These are phyloP conservation scores for Blastocystis hominis DNA, from an alignment of 352 stramenopile genomes.

Conservation along the genomic window DNA sequence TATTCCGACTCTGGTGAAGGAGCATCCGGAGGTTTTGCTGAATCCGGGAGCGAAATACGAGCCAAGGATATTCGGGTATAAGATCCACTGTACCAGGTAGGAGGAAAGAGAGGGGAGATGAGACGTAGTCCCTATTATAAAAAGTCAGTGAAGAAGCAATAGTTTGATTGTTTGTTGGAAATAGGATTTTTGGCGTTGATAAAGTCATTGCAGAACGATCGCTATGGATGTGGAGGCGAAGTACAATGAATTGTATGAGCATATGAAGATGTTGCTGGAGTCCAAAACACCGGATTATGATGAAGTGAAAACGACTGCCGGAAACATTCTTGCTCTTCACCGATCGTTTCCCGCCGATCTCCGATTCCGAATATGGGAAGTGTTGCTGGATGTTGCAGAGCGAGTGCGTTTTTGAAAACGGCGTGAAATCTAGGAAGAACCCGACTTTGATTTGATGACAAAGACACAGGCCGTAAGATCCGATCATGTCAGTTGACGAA, in stretches of 20 bases:
- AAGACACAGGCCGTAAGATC: constrained; percentile 23
- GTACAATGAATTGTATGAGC: constrained; percentile 32
- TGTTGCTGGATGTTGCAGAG: constrained; percentile 39
- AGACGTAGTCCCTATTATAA: neutral
- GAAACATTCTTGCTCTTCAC: constrained; percentile 27
- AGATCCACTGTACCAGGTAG: neutral
- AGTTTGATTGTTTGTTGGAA: neutral
- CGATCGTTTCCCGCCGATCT: constrained; percentile 38
- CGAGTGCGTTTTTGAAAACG: neutral
- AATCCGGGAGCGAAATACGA: neutral
- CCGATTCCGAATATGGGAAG: constrained; percentile 44
- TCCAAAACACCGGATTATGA: constrained; percentile 1
- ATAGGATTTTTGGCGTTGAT: neutral
- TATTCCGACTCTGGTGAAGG: neutral
- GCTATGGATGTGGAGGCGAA: constrained; percentile 33
- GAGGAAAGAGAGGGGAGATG: neutral
- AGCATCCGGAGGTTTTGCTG: neutral
- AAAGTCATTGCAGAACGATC: neutral
- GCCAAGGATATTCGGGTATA: constrained; percentile 1
- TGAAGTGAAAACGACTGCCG: constrained; percentile 39
- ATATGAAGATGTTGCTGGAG: neutral
- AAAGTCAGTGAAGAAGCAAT: neutral
- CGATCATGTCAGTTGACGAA: neutral
- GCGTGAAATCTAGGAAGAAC: constrained; percentile 7
- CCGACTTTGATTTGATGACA: constrained; percentile 45